These are phyloP conservation scores for Leptosphaerulina australis DNA, from an alignment of 2,329 filamentous ascomycete genomes.

Conservation along the genomic window DNA sequence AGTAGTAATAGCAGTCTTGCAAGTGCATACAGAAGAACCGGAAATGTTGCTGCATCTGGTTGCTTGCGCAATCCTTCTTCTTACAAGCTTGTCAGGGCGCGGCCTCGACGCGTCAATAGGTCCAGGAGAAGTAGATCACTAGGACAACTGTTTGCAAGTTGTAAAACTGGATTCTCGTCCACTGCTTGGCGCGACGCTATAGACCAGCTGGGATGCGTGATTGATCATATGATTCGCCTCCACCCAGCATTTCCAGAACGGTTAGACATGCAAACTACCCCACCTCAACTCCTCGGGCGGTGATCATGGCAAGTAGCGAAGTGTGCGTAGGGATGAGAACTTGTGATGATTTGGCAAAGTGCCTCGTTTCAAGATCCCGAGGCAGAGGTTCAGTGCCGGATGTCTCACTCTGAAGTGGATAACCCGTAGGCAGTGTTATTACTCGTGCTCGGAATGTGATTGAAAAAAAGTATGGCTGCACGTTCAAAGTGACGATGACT, in stretches of 20 bases:
- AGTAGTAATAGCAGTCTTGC: background rate
- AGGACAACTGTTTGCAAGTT: conserved; percentile 28
- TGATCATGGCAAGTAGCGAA: conserved; percentile 7
- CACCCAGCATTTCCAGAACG: conserved; percentile 30
- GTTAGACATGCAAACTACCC: conserved; percentile 24
- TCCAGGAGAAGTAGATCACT: conserved; percentile 23
- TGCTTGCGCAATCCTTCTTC: conserved; percentile 1
- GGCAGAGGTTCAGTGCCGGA: conserved; percentile 12
- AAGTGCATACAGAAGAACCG: background rate
- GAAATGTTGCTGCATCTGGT: background rate
- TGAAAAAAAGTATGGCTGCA: conserved; percentile 25
- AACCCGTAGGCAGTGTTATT: conserved; percentile 1
- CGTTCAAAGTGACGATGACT: conserved; percentile 24
- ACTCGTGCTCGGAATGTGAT: conserved; percentile 17
- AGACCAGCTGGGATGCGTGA: conserved; percentile 27
- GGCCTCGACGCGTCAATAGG: conserved; percentile 10
- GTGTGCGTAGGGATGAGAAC: conserved; percentile 1
- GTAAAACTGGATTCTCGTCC: conserved; percentile 21
- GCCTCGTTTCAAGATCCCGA: conserved; percentile 39
- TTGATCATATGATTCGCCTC: conserved; percentile 45
- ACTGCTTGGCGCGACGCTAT: conserved; percentile 34
- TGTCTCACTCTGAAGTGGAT: conserved; percentile 20
- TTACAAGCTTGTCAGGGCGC: background rate
- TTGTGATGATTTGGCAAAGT: conserved; percentile 10
- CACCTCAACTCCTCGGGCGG: conserved; percentile 11